These are phyloP conservation scores for Chamaecyparis obtusa DNA, from an alignment of 75 land plant genomes.

Conservation along the genomic window DNA sequence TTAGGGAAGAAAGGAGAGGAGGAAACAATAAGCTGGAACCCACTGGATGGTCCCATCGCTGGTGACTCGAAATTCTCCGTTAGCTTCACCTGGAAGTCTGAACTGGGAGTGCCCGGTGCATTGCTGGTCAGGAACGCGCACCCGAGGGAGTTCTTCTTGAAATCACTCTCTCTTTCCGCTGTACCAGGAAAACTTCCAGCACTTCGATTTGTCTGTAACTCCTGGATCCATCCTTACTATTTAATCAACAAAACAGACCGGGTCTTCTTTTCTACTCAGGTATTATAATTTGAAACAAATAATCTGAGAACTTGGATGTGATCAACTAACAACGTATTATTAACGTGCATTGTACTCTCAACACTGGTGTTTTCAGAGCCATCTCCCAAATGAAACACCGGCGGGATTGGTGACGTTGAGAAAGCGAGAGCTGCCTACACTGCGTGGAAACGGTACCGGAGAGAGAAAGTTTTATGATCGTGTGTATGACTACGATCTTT, in stretches of 20 bases:
- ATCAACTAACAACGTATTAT: not conserved
- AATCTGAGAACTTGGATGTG: not conserved
- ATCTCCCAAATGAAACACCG: constrained; percentile 38
- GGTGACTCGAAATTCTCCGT: not conserved
- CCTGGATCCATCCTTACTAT: constrained; percentile 14
- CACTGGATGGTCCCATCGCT: not conserved
- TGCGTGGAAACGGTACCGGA: constrained; percentile 71
- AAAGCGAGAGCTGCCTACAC: constrained; percentile 42
- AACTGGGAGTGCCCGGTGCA: constrained; percentile 41
- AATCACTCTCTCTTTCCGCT: constrained; percentile 17
- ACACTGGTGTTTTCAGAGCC: constrained; percentile 17
- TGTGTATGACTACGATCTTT: constrained; percentile 76
- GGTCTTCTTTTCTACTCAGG: constrained; percentile 23
- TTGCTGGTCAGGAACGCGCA: constrained; percentile 28
- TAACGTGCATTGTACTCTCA: not conserved
- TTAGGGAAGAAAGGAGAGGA: constrained; percentile 3
- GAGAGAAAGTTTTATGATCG: constrained; percentile 55
- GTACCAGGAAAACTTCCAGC: not conserved
- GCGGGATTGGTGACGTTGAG: constrained; percentile 25
- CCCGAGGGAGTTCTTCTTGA: constrained; percentile 22
- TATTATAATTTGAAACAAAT: not conserved
- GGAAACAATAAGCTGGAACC: constrained; percentile 2
- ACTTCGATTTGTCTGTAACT: constrained; percentile 18
- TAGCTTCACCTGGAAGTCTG: constrained; percentile 1
- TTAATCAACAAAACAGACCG: not conserved